phyloP scores from a whole-genome alignment of 2,329 filamentous ascomycete species.

The Penicillium sp. region DNA sequence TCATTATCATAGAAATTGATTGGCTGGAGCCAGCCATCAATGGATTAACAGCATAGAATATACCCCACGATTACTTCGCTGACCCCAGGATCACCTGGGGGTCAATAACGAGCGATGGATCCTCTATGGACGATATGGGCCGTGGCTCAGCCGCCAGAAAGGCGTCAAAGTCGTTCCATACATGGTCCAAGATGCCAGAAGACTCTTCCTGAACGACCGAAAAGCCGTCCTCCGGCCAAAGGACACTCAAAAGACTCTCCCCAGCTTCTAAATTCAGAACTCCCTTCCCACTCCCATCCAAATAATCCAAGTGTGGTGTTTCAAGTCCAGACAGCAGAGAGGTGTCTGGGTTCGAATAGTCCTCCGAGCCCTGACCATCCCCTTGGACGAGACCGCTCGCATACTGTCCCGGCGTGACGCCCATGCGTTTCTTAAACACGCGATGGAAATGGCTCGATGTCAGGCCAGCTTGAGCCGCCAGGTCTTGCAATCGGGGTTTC shows the following conservation, averaged over 20 bases:
- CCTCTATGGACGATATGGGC: slow-evolving; percentile 13
- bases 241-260: slow-evolving; percentile 9
- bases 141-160: slow-evolving; percentile 34
- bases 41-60: neutral
- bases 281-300: slow-evolving; percentile 3
- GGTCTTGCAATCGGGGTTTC: slow-evolving; percentile 46
- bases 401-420: slow-evolving; percentile 53
- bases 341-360: slow-evolving; percentile 3
- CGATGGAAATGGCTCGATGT: slow-evolving; percentile 58
- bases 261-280: slow-evolving; percentile 18
- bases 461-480: slow-evolving; percentile 52
- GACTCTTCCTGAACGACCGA: slow-evolving; percentile 8
- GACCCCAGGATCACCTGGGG: slow-evolving; percentile 12
- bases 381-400: slow-evolving; percentile 19
- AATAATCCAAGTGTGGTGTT: slow-evolving; percentile 7
- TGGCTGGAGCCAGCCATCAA: neutral
- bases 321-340: slow-evolving; percentile 11
- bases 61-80: slow-evolving; percentile 6
- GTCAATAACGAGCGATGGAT: slow-evolving; percentile 14
- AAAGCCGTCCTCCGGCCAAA: slow-evolving; percentile 14
- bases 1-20: neutral
- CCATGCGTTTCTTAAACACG: slow-evolving; percentile 56
- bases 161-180: slow-evolving; percentile 43
- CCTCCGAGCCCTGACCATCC: slow-evolving; percentile 3
- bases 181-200: slow-evolving; percentile 6